Percentiles rank a stretch among this genome's conserved stretches.
phyloP scores from a whole-genome alignment of 2,329 filamentous ascomycete genomes.

The Penicillium sp. region DNA sequence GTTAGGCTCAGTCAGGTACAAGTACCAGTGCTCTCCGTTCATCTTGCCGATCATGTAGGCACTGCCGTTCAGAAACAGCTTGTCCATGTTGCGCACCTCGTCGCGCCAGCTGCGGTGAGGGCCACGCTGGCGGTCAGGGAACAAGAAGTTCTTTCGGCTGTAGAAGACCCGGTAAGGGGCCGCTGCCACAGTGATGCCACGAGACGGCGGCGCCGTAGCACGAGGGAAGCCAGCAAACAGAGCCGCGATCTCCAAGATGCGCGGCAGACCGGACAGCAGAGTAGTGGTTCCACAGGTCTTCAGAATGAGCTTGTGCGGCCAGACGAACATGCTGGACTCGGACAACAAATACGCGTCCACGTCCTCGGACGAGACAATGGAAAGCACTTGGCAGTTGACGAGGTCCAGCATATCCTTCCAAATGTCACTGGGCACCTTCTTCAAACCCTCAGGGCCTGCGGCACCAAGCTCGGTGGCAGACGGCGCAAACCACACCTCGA shows the following conservation, averaged over 20 bases:
- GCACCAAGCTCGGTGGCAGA: constrained; percentile 64
- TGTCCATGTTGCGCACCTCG: constrained; percentile 87
- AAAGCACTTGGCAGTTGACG: constrained; percentile 97
- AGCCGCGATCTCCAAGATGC: constrained; percentile 87
- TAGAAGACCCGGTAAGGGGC: constrained; percentile 96
- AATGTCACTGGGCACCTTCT: constrained; percentile 72
- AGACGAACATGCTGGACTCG: constrained; percentile 99
- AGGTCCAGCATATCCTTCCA: constrained; percentile 98
- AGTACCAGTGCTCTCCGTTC: constrained; percentile 99
- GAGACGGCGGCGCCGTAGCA: constrained; percentile 60
- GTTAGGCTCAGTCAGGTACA: constrained; percentile 89
- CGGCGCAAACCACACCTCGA: constrained; percentile 96
- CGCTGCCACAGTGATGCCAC: constrained; percentile 68
- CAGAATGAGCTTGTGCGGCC: constrained; percentile 97
- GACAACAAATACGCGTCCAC: constrained; percentile 96
- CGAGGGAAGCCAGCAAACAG: constrained; percentile 83
- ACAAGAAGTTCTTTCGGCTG: constrained; percentile 97
- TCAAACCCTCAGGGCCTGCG: constrained; percentile 70
- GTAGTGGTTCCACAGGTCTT: constrained; percentile 99
- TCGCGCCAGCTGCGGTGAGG: constrained; percentile 97
- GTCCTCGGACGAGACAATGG: constrained; percentile 84
- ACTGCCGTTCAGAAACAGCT: constrained; percentile 84
- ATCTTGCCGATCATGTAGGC: constrained; percentile 99
- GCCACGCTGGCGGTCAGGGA: constrained; percentile 86
- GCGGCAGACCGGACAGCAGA: constrained; percentile 78